Base-by-base conservation (phyloP, 2,329 filamentous ascomycete species). In the Alternaria arbusti region DNA sequence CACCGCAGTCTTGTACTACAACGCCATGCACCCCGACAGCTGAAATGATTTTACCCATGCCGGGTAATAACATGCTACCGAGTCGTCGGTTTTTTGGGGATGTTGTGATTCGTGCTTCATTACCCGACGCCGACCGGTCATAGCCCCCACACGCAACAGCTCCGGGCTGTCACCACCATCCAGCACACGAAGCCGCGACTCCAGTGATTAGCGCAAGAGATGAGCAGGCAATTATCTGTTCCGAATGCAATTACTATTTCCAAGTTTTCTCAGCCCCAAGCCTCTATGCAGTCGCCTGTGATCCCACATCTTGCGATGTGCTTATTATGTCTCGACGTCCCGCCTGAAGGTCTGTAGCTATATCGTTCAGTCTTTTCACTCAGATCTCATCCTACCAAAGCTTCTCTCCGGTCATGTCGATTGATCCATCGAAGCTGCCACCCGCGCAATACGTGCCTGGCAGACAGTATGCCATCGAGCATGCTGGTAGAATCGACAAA, bases 401-500 rank as follows among this genome's bases (percentile, higher is more conserved):
- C 9, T 5, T 17, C 3, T 22, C 2, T 30, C 20, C 40, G 28
- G 46, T 26, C 15, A 54, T 25, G 28, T 36, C 32, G 40, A 44
- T 54, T 23, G 51, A 54, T 26, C 20, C 25, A n/a, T 54, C 51
- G 13, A 54, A 40, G 5, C 51, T 60, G 20, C 57, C 57, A 32
- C 30, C 56, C 23, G 40, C 36, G 17, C 54, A 36, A 49, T 57
- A 57, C 10, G 43, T 57, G 40, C 54, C 54, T 22, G 43, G 54
- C 12, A 57, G 54, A 36, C 43, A 57, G 54, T 40, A 26, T 4
- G 23, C 23, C 22, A 57, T 57, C 28, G 54, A 57, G 1, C 40
- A 57, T 30, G 43, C 54, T 57, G 54, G 54, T 11, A 46, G 32
- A 22, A 57, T 57, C 11, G 54, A 57, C 15, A 57, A 57, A 9